Evolutionary conservation across 805 yeast species (phyloP).

Genomic region (Pichia nanzhaoensis): DNA sequence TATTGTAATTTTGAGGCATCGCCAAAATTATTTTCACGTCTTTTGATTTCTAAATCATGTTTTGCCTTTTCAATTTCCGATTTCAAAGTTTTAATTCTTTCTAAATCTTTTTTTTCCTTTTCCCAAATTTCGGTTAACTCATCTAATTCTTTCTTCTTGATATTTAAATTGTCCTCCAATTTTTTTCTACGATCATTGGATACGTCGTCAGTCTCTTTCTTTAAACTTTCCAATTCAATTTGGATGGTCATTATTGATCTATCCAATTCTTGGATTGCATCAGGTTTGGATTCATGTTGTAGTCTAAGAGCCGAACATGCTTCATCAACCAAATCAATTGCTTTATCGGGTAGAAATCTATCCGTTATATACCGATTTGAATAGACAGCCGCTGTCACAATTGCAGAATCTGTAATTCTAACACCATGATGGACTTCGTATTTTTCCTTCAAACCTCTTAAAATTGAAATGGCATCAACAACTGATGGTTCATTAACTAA

Average conservation of each 20-base stretch:
- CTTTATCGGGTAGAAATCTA: constrained; percentile 94
- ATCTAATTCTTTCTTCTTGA: constrained; percentile 56
- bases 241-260: constrained; percentile 88
- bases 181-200: constrained; percentile 73
- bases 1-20: constrained; percentile 87
- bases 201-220: constrained; percentile 85
- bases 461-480: constrained; percentile 88
- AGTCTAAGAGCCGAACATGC: constrained; percentile 97
- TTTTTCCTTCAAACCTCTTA: constrained; percentile 91
- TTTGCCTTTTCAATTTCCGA: constrained; percentile 78
- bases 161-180: constrained; percentile 58
- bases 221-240: constrained; percentile 88
- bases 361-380: constrained; percentile 93
- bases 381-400: constrained; percentile 89
- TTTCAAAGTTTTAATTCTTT: constrained; percentile 71
- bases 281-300: constrained; percentile 96
- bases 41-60: constrained; percentile 73
- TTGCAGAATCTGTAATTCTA: constrained; percentile 87
- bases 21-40: constrained; percentile 80
- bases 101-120: constrained; percentile 68
- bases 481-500: constrained; percentile 93
- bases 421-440: constrained; percentile 98
- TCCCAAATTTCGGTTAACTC: constrained; percentile 85
- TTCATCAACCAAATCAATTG: constrained; percentile 93
- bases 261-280: constrained; percentile 89